Evolutionary conservation across 1,284 basidiomycete species (phyloP), one percentile per base, ranked within the genome.

Genomic region (Lentinula novae-zelandiae): DNA sequence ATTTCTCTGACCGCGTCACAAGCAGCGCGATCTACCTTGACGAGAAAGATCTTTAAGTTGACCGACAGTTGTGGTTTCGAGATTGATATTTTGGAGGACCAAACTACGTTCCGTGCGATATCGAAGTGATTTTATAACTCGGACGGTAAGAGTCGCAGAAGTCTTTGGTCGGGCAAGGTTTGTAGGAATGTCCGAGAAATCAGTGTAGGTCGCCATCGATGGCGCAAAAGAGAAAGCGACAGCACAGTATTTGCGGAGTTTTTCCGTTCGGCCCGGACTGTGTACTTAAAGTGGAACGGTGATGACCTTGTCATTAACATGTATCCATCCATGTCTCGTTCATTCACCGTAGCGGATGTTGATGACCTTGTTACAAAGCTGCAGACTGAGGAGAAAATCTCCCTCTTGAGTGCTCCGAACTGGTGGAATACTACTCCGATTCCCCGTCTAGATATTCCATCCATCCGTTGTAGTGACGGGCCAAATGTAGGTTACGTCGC

Each of bases 121-220:
- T 70, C 90, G 89, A 72, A 99, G 97, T 46, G 90, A 95, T 73
- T 99, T 99, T 79, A 99, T 94, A 65, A 98, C 83, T 38, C 96
- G 87, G 49, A 98, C 73, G n/a, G 95, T 96, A 62, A 96, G 78
- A 7, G 91, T 92, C 17, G 92, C 90, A 60, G 85, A 81, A 4
- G 89, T 89, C 65, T 79, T 81, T 2, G 93, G 90, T 2, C 81
- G 77, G 20, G 84, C 77, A 48, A 81, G 76, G 74, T 90, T 94
- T 53, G 88, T 89, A 51, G 86, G 79, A 20, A 78, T 73, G 65
- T 84, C 83, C 56, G 82, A 79, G 61, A 81, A 76, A 67, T 73
- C 77, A 61, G 74, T 71, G 20, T 72, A 70, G 75, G 76, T 78
- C 51, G 58, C 36, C 42, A 50, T 46, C 38, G 54, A 44, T 22